Conservation (phyloP, 2,329 filamentous ascomycete species). For the Monilinia fructicola region DNA sequence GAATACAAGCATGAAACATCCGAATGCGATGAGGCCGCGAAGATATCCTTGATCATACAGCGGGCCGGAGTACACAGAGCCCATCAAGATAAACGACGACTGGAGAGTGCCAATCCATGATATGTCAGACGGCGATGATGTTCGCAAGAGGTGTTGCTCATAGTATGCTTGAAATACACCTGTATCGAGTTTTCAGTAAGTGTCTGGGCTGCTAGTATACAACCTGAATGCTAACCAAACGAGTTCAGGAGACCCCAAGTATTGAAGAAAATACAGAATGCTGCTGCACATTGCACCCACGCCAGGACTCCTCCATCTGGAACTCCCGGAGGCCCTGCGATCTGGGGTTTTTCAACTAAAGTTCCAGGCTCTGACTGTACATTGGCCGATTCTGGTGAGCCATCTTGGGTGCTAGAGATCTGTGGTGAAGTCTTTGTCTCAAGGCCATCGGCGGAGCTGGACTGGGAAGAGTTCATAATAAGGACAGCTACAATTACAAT, state of each 20-base stretch:
- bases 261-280: background rate
- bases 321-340: background rate
- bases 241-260: too few species aligned
- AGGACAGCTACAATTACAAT: background rate
- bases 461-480: background rate
- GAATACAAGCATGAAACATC: background rate
- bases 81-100: background rate
- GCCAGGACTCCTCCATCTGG: background rate
- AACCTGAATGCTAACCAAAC: background rate
- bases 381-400: background rate
- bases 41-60: constrained; percentile 7
- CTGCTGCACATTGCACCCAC: background rate
- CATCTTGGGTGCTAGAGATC: background rate
- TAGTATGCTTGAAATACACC: background rate
- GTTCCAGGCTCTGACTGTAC: background rate
- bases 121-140: background rate
- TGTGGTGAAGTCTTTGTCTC: background rate
- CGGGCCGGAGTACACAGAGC: background rate
- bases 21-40: background rate
- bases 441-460: background rate
- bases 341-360: background rate
- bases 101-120: constrained; percentile 7
- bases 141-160: background rate
- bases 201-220: too few species aligned
- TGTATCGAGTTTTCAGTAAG: background rate